Conservation (phyloP, 768 basidiomycete genomes). For the Boletales sp. region DNA sequence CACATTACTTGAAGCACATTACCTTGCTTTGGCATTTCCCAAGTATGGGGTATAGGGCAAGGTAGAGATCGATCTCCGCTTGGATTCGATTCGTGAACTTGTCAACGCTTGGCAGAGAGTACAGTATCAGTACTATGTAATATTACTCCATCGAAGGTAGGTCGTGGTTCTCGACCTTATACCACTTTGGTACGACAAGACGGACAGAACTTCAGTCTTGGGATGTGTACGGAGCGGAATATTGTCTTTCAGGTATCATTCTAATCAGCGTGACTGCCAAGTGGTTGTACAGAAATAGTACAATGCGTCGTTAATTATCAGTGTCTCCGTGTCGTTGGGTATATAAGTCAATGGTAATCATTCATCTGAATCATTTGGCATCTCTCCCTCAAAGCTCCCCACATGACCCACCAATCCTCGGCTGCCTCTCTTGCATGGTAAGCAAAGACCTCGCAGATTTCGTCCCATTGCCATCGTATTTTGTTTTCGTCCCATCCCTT, state of each 20-base stretch:
- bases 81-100: too few species aligned
- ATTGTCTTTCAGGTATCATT: background rate
- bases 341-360: conserved; percentile 4
- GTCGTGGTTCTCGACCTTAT: too few species aligned
- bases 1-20: background rate
- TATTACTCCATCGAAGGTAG: too few species aligned
- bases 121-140: too few species aligned
- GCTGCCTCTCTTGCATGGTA: conserved; percentile 56
- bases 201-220: too few species aligned
- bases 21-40: too few species aligned
- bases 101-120: too few species aligned
- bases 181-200: too few species aligned
- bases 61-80: too few species aligned
- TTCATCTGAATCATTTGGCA: conserved; percentile 17
- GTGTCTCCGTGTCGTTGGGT: background rate
- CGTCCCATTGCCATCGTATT: conserved; percentile 53
- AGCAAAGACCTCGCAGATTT: conserved; percentile 49
- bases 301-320: conserved; percentile 1
- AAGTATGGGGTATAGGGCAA: too few species aligned
- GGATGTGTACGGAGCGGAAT: too few species aligned
- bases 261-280: background rate
- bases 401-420: conserved; percentile 66
- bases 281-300: conserved; percentile 1
- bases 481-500: conserved; percentile 47
- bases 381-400: conserved; percentile 47